Evolutionary conservation across 2,329 filamentous ascomycete genomes (phyloP), one percentile per base, ranked within the genome.

Genomic region (Exophiala bonariae): DNA sequence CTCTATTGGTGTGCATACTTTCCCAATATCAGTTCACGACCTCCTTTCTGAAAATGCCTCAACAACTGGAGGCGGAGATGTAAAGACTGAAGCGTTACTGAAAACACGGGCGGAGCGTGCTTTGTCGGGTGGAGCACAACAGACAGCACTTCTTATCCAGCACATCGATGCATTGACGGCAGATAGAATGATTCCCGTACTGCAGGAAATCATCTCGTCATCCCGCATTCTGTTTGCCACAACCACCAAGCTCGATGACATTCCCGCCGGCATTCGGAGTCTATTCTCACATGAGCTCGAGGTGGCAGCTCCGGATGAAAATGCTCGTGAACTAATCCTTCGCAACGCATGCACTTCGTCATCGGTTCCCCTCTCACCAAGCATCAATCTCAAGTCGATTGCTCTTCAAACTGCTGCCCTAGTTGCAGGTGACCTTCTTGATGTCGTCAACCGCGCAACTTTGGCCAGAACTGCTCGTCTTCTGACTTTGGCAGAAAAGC

Each of bases 281-380:
- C 75, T 97, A 2, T 97, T 99, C 66, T 96, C 90, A 0, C 92
- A 99, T 61, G 93, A 99, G 67, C 77, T 99, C 33, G 92, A 97
- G 62, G 89, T 99, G 81, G 82, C 77, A 35, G 93, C 93, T 0
- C 93, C 93, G 0, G 91, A 97, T 59, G 93, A 99, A 65, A 83
- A 83, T 19, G 92, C 97, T 68, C 79, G 93, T 70, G 91, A 96
- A 70, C 87, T 86, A 2, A 93, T 97, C 37, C 72, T 99, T 7
- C 81, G 81, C 41, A 84, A 83, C 50, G 87, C 95, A 28, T 80
- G 96, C 26, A 80, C 87, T 26, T 84, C 89, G 49, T 81, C 83
- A 20, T 84, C 87, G 2, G 78, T 96, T 17, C 79, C 81, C n/a
- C 71, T 96, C 2, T 87, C 91, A 14, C 80, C 86, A 0, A 86